Conservation (phyloP, 148 eudicot species). For the Rhododendron vialii region DNA sequence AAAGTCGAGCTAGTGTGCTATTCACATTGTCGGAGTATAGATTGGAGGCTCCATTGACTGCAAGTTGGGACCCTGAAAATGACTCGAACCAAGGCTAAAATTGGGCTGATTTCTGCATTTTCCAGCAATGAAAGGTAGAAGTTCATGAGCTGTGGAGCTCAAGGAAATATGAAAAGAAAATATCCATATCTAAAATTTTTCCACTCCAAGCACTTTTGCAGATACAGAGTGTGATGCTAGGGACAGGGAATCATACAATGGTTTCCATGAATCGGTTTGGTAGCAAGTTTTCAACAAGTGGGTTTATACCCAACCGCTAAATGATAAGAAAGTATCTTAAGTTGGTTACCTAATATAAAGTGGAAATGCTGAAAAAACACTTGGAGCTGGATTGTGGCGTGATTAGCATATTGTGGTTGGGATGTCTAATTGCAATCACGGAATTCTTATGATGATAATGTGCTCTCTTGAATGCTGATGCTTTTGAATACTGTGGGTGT, state of each 20-base stretch:
- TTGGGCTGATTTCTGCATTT: neutral
- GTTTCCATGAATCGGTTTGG: neutral
- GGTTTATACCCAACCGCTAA: neutral
- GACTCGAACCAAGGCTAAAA: neutral
- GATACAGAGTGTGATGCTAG: neutral
- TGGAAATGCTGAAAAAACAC: neutral
- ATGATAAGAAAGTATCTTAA: neutral
- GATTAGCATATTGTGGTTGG: neutral
- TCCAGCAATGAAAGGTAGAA: neutral
- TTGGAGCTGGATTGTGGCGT: neutral
- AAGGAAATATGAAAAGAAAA: neutral
- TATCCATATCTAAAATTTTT: neutral
- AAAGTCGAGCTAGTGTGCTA: neutral
- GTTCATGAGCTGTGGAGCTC: neutral
- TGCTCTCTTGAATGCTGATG: slow-evolving; percentile 1
- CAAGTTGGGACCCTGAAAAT: neutral
- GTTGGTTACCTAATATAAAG: neutral
- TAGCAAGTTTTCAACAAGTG: neutral
- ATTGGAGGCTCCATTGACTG: neutral
- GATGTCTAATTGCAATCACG: neutral
- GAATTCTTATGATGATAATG: neutral
- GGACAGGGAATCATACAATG: neutral
- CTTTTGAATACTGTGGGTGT: neutral
- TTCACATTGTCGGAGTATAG: neutral
- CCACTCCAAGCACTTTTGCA: neutral